Evolutionary conservation across 805 yeast genomes (phyloP).

Genomic region (Danielozyma ontarioensis): DNA sequence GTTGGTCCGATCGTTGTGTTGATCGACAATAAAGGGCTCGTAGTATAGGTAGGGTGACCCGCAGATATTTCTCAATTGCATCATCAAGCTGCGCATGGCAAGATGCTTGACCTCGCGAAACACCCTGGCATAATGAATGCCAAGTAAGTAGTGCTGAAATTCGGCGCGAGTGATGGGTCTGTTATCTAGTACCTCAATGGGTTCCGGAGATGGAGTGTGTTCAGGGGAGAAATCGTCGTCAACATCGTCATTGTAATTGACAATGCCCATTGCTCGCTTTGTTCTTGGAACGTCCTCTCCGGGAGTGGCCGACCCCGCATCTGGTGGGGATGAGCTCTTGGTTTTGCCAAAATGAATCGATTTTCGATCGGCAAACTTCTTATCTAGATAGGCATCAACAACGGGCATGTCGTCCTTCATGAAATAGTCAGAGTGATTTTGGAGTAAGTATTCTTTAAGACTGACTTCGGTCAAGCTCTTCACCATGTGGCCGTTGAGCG

Average conservation of each 20-base stretch:
- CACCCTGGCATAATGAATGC: constrained; percentile 9
- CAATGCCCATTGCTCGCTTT: not conserved
- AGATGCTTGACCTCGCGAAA: constrained; percentile 26
- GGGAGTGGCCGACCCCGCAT: not conserved
- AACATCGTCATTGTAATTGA: not conserved
- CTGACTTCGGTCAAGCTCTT: constrained; percentile 41
- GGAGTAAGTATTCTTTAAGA: constrained; percentile 46
- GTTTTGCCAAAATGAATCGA: too few species aligned
- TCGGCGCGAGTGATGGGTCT: not conserved
- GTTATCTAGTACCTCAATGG: not conserved
- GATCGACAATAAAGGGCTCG: constrained; percentile 60
- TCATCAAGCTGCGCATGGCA: constrained; percentile 58
- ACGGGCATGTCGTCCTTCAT: constrained; percentile 12
- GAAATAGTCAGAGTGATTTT: constrained; percentile 26
- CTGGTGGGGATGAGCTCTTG: too few species aligned
- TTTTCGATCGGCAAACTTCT: constrained; percentile 22
- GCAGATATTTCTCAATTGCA: constrained; percentile 76
- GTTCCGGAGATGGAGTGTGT: not conserved
- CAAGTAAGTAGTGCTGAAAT: too few species aligned
- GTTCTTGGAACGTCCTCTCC: too few species aligned
- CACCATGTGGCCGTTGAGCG: constrained; percentile 42
- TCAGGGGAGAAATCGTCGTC: not conserved
- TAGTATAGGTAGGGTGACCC: constrained; percentile 82
- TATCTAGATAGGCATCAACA: constrained; percentile 40
- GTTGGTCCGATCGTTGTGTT: constrained; percentile 22